Conservation (phyloP, 768 basidiomycete genomes). For the Phanerodontia chrysosporium region DNA sequence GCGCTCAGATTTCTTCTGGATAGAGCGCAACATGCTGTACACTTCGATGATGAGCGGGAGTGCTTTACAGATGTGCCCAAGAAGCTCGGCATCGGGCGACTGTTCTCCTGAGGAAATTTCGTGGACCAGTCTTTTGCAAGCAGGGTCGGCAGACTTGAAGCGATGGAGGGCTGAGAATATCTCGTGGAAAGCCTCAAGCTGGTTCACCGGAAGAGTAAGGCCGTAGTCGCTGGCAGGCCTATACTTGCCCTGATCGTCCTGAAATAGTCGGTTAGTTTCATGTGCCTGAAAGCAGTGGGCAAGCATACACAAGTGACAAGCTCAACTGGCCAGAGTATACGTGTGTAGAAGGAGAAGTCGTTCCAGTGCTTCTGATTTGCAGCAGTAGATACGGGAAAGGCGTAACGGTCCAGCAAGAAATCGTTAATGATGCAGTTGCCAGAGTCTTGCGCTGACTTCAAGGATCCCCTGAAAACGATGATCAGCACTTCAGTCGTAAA, state of each 20-base stretch:
- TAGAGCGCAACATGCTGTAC: neutral
- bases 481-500: neutral
- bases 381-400: neutral
- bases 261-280: too few relatives aligned
- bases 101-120: too few relatives aligned
- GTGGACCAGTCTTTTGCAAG: too few relatives aligned
- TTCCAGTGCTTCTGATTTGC: neutral
- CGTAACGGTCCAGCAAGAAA: neutral
- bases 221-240: too few relatives aligned
- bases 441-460: neutral
- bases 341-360: neutral
- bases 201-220: too few relatives aligned
- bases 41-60: neutral
- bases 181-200: too few relatives aligned
- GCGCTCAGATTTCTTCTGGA: neutral
- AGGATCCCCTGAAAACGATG: neutral
- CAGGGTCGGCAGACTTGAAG: too few relatives aligned
- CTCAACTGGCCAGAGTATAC: neutral
- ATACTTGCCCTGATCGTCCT: too few relatives aligned
- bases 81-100: too few relatives aligned
- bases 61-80: neutral
- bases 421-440: neutral
- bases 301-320: neutral
- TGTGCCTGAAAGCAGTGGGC: neutral
- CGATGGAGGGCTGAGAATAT: too few relatives aligned